Evolutionary conservation across 176 grass and related monocot species (phyloP), one percentile per base, ranked within the genome.

Genomic region (Carex myosuroides): DNA sequence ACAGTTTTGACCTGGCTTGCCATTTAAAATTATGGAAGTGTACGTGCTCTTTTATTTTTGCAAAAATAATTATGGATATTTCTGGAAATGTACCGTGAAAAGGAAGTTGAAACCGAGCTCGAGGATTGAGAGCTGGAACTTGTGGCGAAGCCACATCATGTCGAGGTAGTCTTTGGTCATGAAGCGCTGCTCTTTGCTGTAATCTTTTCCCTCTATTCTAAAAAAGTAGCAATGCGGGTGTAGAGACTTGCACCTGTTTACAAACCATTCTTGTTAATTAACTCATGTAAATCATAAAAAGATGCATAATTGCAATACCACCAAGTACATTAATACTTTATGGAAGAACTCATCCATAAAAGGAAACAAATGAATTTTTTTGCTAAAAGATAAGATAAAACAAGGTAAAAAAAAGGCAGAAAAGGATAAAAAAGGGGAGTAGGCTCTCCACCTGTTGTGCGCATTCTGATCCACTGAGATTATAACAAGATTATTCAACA

Each of bases 41-140:
- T n/a, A n/a, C n/a, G n/a, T 53, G 8, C n/a, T 48, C 44, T 48
- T 41, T 35, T 16, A 17, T 75, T 53, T 24, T 53, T 53, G 4
- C 0, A 7, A 37, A 68, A 68, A 26, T 50, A 24, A 52, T 53
- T 53, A 82, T 17, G 17, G 18, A n/a, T 6, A 63, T 57, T 39
- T 20, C 20, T 8, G 16, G 3, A 6, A 48, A 52, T 84, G 48
- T 65, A 97, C 94, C 69, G 94, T 94, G 85, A 97, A 97, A 0
- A 97, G 83, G 85, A 97, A 97, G 83, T 92, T 97, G 90, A 89
- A 97, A 0, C 94, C 92, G 16, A 94, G 89, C 89, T 92, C 74
- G 1, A 98, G 86, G 26, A 98, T 50, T 8, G 88, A 84, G 80
- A 89, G 90, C 89, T 94, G 95, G 57, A 98, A 94, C 9, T 83